Base-by-base conservation (phyloP, 371 early-diverging fungal species). In the Choanephora cucurbitarum region DNA sequence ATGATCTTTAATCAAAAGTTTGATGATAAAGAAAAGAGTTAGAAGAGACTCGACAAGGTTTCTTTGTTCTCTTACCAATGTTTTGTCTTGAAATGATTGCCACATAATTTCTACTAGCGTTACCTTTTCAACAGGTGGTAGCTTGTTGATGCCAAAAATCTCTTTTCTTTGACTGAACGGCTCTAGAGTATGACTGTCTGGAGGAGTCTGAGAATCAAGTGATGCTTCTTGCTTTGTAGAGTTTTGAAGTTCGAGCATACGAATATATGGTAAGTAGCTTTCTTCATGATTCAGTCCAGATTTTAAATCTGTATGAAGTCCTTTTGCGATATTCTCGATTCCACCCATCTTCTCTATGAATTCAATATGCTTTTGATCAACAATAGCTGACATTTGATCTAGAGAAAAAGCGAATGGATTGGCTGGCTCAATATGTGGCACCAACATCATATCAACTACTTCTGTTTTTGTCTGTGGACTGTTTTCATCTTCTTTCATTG, bases 81-180 rank as follows among this genome's bases (percentile, higher is more conserved):
- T 91, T 64, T 92, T 93, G 54, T 94, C 95, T 55, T 91, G 82
- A 40, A 91, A 73, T 0, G 91, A 85, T 19, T 80, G 75, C 85
- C 89, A 85, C 78, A 91, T 88, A 6, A 91, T 73, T 14, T 80
- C 70, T 21, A 86, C 60, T 45, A 92, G 76, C 34, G 74, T 73
- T 45, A 85, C 84, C 32, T 78, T 60, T 64, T 87, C 80, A 18
- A 79, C 63, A 28, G 68, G 67, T 1, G 93, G 92, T 15, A 91
- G 66, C 2, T 81, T 58, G 64, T 91, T 92, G 23, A 68, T 60
- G 19, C 92, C 93, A 73, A 77, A 86, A 14, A 72, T 65, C 18
- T 60, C 48, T 53, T 49, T 66, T 24, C 87, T 71, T 24, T 81
- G 79, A 5, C 28, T 58, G 34, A 73, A 63, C 13, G 57, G 55